Base-by-base conservation (phyloP, 2,329 filamentous ascomycete species). In the Colletotrichum acutatum region DNA sequence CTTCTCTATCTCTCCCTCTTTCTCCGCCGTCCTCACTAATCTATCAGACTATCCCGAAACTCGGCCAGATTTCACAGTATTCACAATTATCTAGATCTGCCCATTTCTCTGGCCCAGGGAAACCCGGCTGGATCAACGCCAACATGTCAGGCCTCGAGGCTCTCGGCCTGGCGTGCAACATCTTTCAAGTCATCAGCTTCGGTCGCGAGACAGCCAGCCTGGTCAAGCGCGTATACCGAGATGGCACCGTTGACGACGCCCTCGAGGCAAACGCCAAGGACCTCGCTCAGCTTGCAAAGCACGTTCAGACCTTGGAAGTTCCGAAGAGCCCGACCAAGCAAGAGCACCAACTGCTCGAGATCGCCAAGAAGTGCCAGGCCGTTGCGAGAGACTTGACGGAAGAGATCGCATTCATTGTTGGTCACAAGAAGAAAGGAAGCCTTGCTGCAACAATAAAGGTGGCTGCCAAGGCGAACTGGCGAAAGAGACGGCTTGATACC, bases 111-210 rank as follows among this genome's bases (percentile, higher is more conserved):
- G 32, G 32, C 32, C 32, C 32, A 8, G 32, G 4, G 11, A 9
- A 12, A 34, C 8, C 4, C 7, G 8, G 8, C 32, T 34, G 7
- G 8, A 34, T 5, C 11, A 5, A 5, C 32, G 11, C 34, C 9
- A 37, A 37, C 34, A 37, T 37, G 12, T 37, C 34, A 14, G 34
- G 34, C 16, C 24, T 77, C 5, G 76, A 78, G 30, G 76, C 75
- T n/a, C 65, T 79, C 6, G 71, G 77, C 60, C 56, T 79, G 12
- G 76, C 77, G 9, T 77, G 77, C 71, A 77, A 78, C 68, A 76
- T 78, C 14, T 71, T 79, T 46, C 75, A 79, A 30, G 68, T 77
- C 22, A 75, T 79, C 34, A 71, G 66, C 30, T 74, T 76, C 22
- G 77, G 71, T 0, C 72, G 63, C 14, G 75, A 78, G 28, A 75